Conservation (phyloP, 2,329 filamentous ascomycete species). For the Xylaria multiplex region DNA sequence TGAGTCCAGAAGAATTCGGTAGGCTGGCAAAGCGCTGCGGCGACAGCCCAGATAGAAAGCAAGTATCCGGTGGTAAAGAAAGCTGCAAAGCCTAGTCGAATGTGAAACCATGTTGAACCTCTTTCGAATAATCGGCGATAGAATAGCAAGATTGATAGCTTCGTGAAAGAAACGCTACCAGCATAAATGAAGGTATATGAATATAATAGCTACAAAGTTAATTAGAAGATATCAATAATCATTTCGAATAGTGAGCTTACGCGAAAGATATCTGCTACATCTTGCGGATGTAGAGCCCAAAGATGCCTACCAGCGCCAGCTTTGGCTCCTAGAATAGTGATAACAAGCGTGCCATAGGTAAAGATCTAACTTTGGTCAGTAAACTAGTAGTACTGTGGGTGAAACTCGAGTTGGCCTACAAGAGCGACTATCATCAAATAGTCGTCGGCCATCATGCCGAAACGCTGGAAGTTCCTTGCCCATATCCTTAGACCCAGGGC, state of each 20-base stretch:
- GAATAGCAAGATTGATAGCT: slow-evolving; percentile 48
- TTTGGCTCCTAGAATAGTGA: slow-evolving; percentile 40
- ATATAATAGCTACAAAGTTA: slow-evolving; percentile 43
- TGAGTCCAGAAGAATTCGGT: slow-evolving; percentile 43
- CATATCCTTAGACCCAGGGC: slow-evolving; percentile 39
- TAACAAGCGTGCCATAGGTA: slow-evolving; percentile 38
- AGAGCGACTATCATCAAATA: slow-evolving; percentile 42
- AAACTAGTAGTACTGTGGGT: not conserved
- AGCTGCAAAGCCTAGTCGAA: slow-evolving; percentile 39
- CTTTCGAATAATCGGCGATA: slow-evolving; percentile 49
- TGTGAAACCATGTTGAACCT: slow-evolving; percentile 41
- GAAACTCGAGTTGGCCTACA: slow-evolving; percentile 33
- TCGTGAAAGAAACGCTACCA: slow-evolving; percentile 46
- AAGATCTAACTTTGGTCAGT: slow-evolving; percentile 32
- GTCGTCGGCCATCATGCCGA: slow-evolving; percentile 43
- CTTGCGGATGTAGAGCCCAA: slow-evolving; percentile 35
- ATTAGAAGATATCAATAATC: not conserved
- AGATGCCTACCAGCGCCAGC: slow-evolving; percentile 42
- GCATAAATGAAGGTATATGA: slow-evolving; percentile 49
- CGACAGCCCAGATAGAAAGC: slow-evolving; percentile 42
- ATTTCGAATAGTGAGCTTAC: slow-evolving; percentile 29
- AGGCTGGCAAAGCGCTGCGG: slow-evolving; percentile 41
- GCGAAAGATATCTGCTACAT: slow-evolving; percentile 37
- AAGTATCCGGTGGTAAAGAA: slow-evolving; percentile 45
- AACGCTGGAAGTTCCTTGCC: slow-evolving; percentile 39